Evolutionary conservation across 2,329 filamentous ascomycete species (phyloP).

Genomic region (Epichloe festucae): DNA sequence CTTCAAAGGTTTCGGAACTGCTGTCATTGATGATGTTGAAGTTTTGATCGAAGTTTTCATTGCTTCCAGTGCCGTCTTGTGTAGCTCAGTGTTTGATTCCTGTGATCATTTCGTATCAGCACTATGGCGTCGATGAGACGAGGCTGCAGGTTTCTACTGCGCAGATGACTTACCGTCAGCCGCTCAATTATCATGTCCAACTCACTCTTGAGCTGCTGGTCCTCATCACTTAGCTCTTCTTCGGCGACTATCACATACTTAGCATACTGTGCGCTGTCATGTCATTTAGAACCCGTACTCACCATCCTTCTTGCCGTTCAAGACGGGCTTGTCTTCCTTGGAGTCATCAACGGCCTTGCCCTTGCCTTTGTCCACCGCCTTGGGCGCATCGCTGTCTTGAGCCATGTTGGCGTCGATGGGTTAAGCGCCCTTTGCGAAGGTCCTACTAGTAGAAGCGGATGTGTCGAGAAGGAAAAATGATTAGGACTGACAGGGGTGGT

Average conservation of each 20-base stretch:
- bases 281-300: slow-evolving; percentile 14
- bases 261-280: slow-evolving; percentile 10
- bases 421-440: slow-evolving; percentile 15
- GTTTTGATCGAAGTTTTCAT: slow-evolving; percentile 99
- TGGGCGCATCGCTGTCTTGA: slow-evolving; percentile 80
- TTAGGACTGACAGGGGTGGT: slow-evolving; percentile 2
- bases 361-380: slow-evolving; percentile 87
- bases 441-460: slow-evolving; percentile 7
- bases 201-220: slow-evolving; percentile 95
- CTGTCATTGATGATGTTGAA: slow-evolving; percentile 98
- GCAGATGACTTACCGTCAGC: slow-evolving; percentile 51
- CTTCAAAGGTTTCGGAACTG: slow-evolving; percentile 95
- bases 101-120: slow-evolving; percentile 23
- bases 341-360: slow-evolving; percentile 69
- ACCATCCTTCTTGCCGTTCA: slow-evolving; percentile 56
- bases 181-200: slow-evolving; percentile 96
- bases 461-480: slow-evolving; percentile 1
- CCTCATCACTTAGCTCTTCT: slow-evolving; percentile 95
- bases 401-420: slow-evolving; percentile 54
- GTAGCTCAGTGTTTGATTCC: slow-evolving; percentile 78
- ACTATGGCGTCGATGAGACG: not conserved
- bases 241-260: slow-evolving; percentile 23
- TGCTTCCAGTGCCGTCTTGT: slow-evolving; percentile 83
- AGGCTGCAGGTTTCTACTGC: not conserved
- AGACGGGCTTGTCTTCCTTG: slow-evolving; percentile 54